These are phyloP conservation scores for Tephrocybe sp. DNA, from an alignment of 768 basidiomycete species.

Conservation along the genomic window DNA sequence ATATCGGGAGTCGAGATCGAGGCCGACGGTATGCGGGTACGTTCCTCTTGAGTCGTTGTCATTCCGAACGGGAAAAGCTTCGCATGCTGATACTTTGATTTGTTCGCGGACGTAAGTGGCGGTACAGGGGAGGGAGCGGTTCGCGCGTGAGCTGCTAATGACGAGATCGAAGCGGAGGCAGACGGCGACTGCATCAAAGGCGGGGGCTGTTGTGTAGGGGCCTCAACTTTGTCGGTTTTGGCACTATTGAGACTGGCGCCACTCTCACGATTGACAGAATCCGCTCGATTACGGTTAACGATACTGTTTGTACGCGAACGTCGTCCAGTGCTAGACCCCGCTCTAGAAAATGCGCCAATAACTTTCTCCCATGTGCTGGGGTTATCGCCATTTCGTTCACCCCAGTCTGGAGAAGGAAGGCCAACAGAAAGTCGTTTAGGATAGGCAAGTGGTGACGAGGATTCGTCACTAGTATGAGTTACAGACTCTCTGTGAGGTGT, in stretches of 20 bases:
- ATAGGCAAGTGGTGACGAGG: slow-evolving; percentile 54
- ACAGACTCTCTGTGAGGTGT: slow-evolving; percentile 41
- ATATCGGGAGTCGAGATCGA: slow-evolving; percentile 47
- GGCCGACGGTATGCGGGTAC: slow-evolving; percentile 51
- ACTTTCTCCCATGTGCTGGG: slow-evolving; percentile 71
- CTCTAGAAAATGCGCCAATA: slow-evolving; percentile 64
- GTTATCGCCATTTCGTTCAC: slow-evolving; percentile 56
- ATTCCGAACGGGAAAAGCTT: slow-evolving; percentile 92
- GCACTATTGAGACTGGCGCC: slow-evolving; percentile 67
- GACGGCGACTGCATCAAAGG: slow-evolving; percentile 60
- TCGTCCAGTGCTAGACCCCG: slow-evolving; percentile 65
- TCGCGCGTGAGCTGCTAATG: slow-evolving; percentile 56
- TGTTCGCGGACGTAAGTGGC: slow-evolving; percentile 66
- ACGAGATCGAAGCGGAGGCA: slow-evolving; percentile 70
- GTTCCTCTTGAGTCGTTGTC: slow-evolving; percentile 66
- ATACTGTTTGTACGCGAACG: slow-evolving; percentile 82
- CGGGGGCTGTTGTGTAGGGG: slow-evolving; percentile 36
- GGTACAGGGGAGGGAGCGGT: slow-evolving; percentile 78
- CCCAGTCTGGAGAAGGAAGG: slow-evolving; percentile 57
- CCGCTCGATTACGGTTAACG: slow-evolving; percentile 64
- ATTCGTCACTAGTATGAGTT: slow-evolving; percentile 43
- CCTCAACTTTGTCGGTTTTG: slow-evolving; percentile 55
- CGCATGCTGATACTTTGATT: slow-evolving; percentile 69
- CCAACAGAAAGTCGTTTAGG: slow-evolving; percentile 63
- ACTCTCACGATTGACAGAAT: slow-evolving; percentile 77